These are phyloP conservation scores for Fusarium sp. DNA, from an alignment of 2,329 filamentous ascomycete species.

Conservation along the genomic window DNA sequence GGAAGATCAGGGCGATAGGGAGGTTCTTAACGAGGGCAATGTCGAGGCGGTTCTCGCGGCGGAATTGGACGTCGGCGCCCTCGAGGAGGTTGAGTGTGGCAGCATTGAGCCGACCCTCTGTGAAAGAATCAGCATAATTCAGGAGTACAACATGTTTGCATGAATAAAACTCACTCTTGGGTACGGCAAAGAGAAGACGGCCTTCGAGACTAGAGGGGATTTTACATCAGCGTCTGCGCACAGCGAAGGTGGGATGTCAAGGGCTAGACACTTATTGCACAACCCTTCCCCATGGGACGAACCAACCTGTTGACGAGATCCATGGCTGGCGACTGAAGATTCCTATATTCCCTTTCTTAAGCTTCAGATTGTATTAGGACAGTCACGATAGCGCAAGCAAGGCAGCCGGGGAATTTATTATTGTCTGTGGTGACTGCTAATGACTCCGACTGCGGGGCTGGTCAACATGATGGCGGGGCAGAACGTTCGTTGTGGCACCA, in stretches of 20 bases:
- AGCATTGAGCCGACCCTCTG: slow-evolving; percentile 94
- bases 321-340: slow-evolving; percentile 54
- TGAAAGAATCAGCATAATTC: slow-evolving; percentile 32
- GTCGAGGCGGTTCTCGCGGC: slow-evolving; percentile 93
- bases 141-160: slow-evolving; percentile 13
- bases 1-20: slow-evolving; percentile 94
- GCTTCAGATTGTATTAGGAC: slow-evolving; percentile 28
- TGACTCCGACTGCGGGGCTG: slow-evolving; percentile 51
- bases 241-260: slow-evolving; percentile 8
- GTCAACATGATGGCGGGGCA: slow-evolving; percentile 47
- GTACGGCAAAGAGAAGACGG: slow-evolving; percentile 95
- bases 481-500: slow-evolving; percentile 31
- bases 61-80: slow-evolving; percentile 96
- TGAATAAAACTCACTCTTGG: slow-evolving; percentile 83
- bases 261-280: slow-evolving; percentile 1
- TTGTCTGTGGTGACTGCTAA: slow-evolving; percentile 41
- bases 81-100: slow-evolving; percentile 90
- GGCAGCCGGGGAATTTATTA: slow-evolving; percentile 45
- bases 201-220: slow-evolving; percentile 80
- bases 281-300: slow-evolving; percentile 2
- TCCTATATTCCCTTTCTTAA: slow-evolving; percentile 16
- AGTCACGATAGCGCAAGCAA: slow-evolving; percentile 17
- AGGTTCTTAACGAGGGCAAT: slow-evolving; percentile 98
- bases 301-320: slow-evolving; percentile 70
- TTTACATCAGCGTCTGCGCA: slow-evolving; percentile 36